Conservation (phyloP, 306 rosid species). For the Lithocarpus polystachyus region DNA sequence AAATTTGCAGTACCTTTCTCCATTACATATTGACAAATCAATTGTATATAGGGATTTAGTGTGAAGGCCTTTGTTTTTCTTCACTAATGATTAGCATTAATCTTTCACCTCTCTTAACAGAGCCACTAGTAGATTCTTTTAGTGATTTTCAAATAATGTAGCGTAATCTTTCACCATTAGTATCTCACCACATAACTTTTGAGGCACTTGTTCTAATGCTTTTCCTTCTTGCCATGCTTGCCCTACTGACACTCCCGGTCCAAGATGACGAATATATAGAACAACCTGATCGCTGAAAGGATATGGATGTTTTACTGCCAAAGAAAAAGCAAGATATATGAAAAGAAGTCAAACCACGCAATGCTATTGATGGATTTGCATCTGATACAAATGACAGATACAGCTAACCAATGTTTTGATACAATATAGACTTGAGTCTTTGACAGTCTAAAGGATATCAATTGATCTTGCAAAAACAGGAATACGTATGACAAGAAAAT, state of each 20-base stretch:
- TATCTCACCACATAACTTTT: conserved; percentile 64
- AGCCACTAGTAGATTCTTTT: conserved; percentile 1
- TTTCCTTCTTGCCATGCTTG: conserved; percentile 98
- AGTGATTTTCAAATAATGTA: conserved; percentile 15
- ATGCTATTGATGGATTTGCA: background rate
- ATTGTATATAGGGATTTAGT: background rate
- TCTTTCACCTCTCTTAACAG: conserved; percentile 5
- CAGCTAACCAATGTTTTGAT: background rate
- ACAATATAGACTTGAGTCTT: background rate
- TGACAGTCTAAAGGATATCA: background rate
- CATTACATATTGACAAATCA: background rate
- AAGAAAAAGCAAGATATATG: conserved; percentile 2
- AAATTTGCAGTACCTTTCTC: background rate
- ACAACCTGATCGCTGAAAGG: conserved; percentile 80
- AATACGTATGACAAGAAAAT: background rate
- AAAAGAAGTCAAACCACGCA: background rate
- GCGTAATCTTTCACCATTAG: conserved; percentile 67
- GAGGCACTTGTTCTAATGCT: conserved; percentile 70
- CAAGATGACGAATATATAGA: conserved; percentile 61
- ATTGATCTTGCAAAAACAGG: background rate
- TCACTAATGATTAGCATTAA: background rate
- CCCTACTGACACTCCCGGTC: conserved; percentile 72
- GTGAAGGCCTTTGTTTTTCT: background rate
- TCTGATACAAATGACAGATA: background rate
- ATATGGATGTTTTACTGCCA: conserved; percentile 66